Evolutionary conservation across 805 yeast species (phyloP).

Genomic region (Wickerhamiella australiensis): DNA sequence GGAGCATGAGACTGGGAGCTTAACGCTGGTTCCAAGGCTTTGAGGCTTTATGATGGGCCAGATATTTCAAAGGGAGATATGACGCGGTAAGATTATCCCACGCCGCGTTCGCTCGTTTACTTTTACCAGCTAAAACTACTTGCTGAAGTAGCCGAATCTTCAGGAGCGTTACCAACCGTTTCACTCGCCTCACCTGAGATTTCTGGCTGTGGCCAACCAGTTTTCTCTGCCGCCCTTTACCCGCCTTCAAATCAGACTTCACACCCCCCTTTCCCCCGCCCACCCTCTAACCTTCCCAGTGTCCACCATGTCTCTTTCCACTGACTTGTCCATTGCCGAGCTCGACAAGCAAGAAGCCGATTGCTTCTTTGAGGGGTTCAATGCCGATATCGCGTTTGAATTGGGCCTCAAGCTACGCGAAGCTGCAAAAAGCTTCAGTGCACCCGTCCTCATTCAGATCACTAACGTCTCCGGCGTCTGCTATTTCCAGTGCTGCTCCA

Average conservation of each 20-base stretch:
- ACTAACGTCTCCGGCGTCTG: constrained; percentile 20
- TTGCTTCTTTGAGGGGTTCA: constrained; percentile 23
- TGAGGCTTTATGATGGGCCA: too few species aligned
- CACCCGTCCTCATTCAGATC: constrained; percentile 24
- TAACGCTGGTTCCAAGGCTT: too few species aligned
- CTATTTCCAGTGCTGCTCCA: constrained; percentile 23
- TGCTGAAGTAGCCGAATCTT: too few species aligned
- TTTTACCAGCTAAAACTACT: too few species aligned
- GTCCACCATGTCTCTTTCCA: neutral
- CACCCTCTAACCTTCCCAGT: neutral
- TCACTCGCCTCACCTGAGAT: too few species aligned
- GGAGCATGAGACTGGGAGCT: too few species aligned
- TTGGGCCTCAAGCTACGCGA: constrained; percentile 56
- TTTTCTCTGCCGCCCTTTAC: neutral
- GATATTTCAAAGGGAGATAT: neutral
- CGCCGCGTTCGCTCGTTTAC: too few species aligned
- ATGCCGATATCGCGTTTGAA: constrained; percentile 57
- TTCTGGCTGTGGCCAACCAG: too few species aligned
- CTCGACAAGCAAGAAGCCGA: constrained; percentile 23
- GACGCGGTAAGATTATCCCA: neutral
- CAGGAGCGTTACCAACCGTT: too few species aligned
- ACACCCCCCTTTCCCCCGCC: too few species aligned
- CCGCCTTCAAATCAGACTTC: neutral
- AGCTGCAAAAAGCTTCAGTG: constrained; percentile 11
- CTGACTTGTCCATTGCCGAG: neutral